A percentile compares a stretch with the other conserved stretches of the same genome.
Evolutionary conservation across 176 grass and related monocot species (phyloP).

Genomic region (Secale cereale): DNA sequence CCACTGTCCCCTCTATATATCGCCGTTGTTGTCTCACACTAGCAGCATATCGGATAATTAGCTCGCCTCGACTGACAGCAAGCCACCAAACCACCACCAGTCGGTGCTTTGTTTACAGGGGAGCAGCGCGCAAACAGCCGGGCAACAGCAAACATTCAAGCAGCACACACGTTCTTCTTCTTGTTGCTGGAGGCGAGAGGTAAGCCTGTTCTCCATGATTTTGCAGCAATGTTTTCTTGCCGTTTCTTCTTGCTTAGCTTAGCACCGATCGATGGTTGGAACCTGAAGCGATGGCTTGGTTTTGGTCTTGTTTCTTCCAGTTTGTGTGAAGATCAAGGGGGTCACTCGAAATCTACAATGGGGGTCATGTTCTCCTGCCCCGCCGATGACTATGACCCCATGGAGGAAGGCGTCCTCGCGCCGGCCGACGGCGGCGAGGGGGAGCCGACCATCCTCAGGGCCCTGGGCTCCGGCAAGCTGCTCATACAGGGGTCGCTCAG

Average conservation of each 20-base stretch:
- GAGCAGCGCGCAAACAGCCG: neutral
- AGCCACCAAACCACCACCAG: neutral
- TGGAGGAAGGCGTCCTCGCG: neutral
- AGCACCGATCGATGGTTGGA: neutral
- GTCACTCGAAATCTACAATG: neutral
- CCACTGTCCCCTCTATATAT: conserved; percentile 16
- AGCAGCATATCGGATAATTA: neutral
- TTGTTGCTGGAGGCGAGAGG: conserved; percentile 1
- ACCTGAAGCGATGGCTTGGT: too few relatives aligned
- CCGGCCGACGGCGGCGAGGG: neutral
- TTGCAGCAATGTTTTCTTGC: neutral
- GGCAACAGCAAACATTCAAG: neutral
- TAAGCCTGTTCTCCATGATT: neutral
- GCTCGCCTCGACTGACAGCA: neutral
- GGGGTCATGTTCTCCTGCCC: conserved; percentile 52
- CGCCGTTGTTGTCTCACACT: conserved; percentile 24
- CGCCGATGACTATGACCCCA: conserved; percentile 35
- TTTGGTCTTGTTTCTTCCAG: neutral
- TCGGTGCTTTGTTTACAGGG: neutral
- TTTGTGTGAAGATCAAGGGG: neutral
- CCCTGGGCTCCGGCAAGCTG: conserved; percentile 70
- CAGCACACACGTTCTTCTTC: neutral
- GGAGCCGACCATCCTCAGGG: conserved; percentile 41
- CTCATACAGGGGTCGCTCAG: conserved; percentile 67
- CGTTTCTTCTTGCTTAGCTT: neutral